Conservation (phyloP, 1,284 basidiomycete genomes). For the Apiotrichum siamense region DNA sequence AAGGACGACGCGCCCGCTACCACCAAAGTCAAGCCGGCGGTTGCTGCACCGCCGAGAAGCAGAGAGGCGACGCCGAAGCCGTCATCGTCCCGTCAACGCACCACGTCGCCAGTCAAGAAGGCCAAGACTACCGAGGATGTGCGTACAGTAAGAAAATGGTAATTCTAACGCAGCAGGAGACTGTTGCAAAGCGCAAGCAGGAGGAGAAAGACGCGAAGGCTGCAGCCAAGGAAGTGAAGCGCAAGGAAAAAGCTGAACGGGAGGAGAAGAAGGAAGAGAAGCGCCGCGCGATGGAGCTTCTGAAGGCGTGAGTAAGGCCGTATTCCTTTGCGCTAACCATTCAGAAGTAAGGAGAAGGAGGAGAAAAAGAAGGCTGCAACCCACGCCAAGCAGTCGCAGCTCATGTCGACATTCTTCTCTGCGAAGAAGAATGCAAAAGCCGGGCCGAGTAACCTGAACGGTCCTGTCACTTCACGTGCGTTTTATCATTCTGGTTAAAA, state of each 20-base stretch:
- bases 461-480: not conserved
- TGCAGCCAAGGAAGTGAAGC: conserved; percentile 6
- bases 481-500: conserved; percentile 22
- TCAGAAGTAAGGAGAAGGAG: conserved; percentile 32
- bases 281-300: conserved; percentile 9
- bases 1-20: conserved; percentile 1
- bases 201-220: conserved; percentile 5
- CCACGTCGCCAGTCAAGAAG: conserved; percentile 31
- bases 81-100: conserved; percentile 21
- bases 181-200: conserved; percentile 14
- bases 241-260: conserved; percentile 4
- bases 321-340: not conserved
- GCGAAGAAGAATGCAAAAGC: not conserved
- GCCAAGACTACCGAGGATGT: conserved; percentile 37
- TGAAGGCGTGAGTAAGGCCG: conserved; percentile 15
- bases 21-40: not conserved
- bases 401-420: conserved; percentile 32
- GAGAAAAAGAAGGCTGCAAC: conserved; percentile 29
- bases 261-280: conserved; percentile 9
- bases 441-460: not conserved
- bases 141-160: conserved; percentile 6
- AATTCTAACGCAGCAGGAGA: conserved; percentile 22
- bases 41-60: not conserved
- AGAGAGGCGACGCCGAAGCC: conserved; percentile 12
- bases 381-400: conserved; percentile 30